Evolutionary conservation across 345 rosid genomes (phyloP), one percentile per base, ranked within the genome.

Genomic region (Heritiera fomes): DNA sequence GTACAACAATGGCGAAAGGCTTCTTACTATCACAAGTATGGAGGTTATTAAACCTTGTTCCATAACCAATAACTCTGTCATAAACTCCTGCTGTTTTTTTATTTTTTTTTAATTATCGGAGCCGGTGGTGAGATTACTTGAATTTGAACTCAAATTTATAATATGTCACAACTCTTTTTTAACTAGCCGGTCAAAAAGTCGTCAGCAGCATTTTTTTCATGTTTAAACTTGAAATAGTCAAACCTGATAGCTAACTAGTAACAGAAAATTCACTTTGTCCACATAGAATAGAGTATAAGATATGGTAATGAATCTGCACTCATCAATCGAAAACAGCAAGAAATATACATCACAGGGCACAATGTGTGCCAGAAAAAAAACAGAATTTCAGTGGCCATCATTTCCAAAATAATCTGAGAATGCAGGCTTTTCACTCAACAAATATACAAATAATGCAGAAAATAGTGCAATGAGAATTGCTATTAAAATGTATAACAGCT

Each of bases 401-500:
- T 23, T 23, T 23, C 28, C 0, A 17, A 82, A 62, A 18, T 71
- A 43, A 71, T 67, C 77, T 23, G 78, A 77, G 45, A 53, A 23
- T 63, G 63, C 34, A 28, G 34, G 63, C 41, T 73, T 80, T 60
- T 75, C 78, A 73, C 43, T 49, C 63, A 75, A 28, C 67, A 66
- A n/a, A 73, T 75, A 78, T 49, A 71, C 61, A 38, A 75, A 62
- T 45, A 59, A 20, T 34, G 75, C 73, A 55, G 85, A 81, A 71
- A 77, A 63, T n/a, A 81, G 7, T 11, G 60, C 80, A 76, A 82
- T 78, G 63, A 88, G 60, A 69, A 79, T 5, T 5, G 65, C 75
- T 78, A 78, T 71, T 11, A 50, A 60, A 67, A 63, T 52, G 50
- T 20, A 43, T 58, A 50, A 43, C 45, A 5, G 23, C 46, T 50